Conservation (phyloP, 331 rosid genomes). For the Erythrophleum ivorense region DNA sequence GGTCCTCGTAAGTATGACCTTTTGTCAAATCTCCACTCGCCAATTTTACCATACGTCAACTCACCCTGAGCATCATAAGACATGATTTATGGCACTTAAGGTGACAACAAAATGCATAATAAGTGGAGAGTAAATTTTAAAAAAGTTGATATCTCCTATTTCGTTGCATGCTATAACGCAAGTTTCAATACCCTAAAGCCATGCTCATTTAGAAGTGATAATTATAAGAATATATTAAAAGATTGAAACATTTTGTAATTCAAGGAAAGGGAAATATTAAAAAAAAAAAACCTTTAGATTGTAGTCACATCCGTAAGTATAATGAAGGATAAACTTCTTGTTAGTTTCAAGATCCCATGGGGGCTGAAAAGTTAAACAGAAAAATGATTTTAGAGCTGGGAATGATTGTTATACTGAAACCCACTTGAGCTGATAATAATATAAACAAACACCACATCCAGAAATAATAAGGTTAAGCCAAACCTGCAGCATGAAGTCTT, state of each 20-base stretch:
- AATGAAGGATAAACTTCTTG: constrained; percentile 82
- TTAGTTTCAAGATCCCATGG: constrained; percentile 82
- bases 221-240: constrained; percentile 1
- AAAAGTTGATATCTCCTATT: background rate
- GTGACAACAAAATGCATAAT: background rate
- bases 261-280: constrained; percentile 24
- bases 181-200: constrained; percentile 14
- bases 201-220: background rate
- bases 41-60: constrained; percentile 83
- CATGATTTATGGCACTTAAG: constrained; percentile 2
- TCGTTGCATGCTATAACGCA: background rate
- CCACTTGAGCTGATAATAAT: constrained; percentile 27
- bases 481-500: constrained; percentile 98
- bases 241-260: background rate
- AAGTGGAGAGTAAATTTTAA: background rate
- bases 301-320: constrained; percentile 94
- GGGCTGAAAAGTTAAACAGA: constrained; percentile 68
- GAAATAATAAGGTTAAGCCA: constrained; percentile 28
- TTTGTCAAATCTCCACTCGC: constrained; percentile 98
- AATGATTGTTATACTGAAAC: constrained; percentile 9
- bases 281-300: constrained; percentile 65
- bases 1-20: constrained; percentile 84
- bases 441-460: constrained; percentile 31
- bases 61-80: constrained; percentile 67
- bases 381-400: constrained; percentile 34